Percentiles rank a stretch among this genome's conserved stretches.
phyloP scores from a whole-genome alignment of 106 monocot genomes.

The Platanthera guangdongensis region DNA sequence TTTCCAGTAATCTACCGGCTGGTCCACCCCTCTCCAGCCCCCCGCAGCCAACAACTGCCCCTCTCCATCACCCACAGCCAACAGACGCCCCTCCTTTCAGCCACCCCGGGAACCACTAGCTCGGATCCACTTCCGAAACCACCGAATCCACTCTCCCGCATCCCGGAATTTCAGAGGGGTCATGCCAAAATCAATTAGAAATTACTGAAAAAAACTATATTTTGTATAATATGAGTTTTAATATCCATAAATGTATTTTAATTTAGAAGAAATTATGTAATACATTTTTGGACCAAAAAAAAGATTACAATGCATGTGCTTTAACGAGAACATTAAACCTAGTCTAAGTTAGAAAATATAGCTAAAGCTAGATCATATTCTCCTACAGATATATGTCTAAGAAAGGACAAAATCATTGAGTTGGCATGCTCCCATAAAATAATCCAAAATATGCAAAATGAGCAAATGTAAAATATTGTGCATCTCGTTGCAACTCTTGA shows the following conservation, averaged over 20 bases:
- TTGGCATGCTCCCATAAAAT: not conserved
- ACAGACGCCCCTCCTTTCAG: too few species aligned
- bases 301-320: not conserved
- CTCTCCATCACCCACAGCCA: too few species aligned
- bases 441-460: not conserved
- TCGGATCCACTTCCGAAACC: too few species aligned
- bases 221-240: not conserved
- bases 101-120: too few species aligned
- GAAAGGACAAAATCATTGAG: not conserved
- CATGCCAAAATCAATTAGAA: not conserved
- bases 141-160: too few species aligned
- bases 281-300: not conserved
- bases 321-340: not conserved
- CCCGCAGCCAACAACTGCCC: too few species aligned
- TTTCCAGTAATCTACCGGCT: too few species aligned
- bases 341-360: not conserved
- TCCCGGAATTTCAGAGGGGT: too few species aligned
- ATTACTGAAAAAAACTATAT: not conserved
- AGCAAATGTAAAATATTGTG: slow-evolving; percentile 59
- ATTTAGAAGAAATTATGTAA: not conserved
- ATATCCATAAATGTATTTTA: not conserved
- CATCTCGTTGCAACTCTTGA: slow-evolving; percentile 71
- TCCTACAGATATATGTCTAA: not conserved
- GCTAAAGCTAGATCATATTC: not conserved
- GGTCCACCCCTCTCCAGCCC: too few species aligned